A percentile compares a stretch with the other conserved stretches of the same genome.
Evolutionary conservation across 306 rosid genomes (phyloP).

Genomic region (Ochetophila trinervis): DNA sequence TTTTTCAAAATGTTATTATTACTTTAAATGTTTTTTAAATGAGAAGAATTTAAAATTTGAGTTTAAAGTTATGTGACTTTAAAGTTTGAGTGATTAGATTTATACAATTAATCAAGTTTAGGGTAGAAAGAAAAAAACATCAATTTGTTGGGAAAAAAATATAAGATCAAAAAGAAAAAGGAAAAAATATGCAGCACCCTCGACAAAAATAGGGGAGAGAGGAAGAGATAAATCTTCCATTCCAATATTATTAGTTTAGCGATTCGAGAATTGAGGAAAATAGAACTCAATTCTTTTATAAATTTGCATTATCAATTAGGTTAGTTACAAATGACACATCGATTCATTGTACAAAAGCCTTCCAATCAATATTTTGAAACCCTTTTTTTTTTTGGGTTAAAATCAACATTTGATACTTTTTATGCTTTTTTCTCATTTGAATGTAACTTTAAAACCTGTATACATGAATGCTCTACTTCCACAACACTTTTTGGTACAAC

Average conservation of each 20-base stretch:
- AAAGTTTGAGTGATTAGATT: not conserved
- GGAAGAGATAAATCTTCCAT: not conserved
- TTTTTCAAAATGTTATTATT: too few relatives aligned
- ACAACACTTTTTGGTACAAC: not conserved
- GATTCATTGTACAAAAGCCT: conserved; percentile 9
- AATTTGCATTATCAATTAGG: not conserved
- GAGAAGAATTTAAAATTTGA: too few relatives aligned
- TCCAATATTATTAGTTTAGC: not conserved
- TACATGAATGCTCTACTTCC: conserved; percentile 17
- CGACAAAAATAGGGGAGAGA: not conserved
- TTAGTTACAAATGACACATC: not conserved
- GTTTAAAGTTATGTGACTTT: not conserved
- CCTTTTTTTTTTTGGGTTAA: not conserved
- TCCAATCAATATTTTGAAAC: not conserved
- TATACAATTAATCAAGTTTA: not conserved
- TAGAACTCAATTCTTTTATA: not conserved
- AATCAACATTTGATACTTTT: not conserved
- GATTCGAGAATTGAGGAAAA: not conserved
- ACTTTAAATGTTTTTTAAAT: too few relatives aligned
- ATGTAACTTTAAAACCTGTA: conserved; percentile 1
- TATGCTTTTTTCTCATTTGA: not conserved
- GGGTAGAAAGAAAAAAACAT: not conserved
- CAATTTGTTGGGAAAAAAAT: not conserved
- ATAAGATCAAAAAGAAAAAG: not conserved
- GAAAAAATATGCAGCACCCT: not conserved